Conservation (phyloP, 169 alveolate species). For the Cryptosporidium bovis region DNA sequence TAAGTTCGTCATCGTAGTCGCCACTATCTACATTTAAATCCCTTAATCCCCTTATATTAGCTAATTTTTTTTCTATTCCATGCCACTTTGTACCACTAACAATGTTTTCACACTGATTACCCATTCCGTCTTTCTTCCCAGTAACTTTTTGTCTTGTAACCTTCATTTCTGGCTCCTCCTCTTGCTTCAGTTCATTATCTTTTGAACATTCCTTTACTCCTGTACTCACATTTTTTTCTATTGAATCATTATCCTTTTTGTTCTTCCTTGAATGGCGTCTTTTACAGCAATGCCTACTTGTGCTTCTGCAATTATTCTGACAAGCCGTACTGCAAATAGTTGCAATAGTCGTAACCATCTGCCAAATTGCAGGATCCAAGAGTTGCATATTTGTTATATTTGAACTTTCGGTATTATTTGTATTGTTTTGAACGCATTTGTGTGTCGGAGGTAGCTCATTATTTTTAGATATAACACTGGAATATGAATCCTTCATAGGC, state of each 20-base stretch:
- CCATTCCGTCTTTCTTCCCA: background rate
- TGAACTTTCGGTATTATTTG: background rate
- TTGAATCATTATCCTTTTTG: conserved; percentile 7
- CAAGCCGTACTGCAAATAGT: conserved; percentile 55
- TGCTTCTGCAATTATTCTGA: conserved; percentile 19
- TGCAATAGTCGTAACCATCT: conserved; percentile 54
- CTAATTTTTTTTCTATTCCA: conserved; percentile 36
- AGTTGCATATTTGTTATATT: conserved; percentile 2
- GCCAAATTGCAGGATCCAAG: conserved; percentile 67
- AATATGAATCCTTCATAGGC: no score
- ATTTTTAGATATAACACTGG: no score
- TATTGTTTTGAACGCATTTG: background rate
- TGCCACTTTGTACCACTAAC: conserved; percentile 58
- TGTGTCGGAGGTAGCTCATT: no score
- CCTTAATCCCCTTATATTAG: conserved; percentile 35
- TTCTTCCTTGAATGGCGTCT: conserved; percentile 27
- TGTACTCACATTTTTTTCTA: background rate
- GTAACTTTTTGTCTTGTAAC: background rate
- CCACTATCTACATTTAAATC: conserved; percentile 11
- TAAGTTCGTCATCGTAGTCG: conserved; percentile 21
- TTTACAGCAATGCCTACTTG: conserved; percentile 29
- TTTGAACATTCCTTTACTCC: background rate
- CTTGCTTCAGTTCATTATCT: background rate
- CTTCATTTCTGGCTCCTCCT: background rate
- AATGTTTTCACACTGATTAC: conserved; percentile 7